Conservation (phyloP, 2,329 filamentous ascomycete species). For the Pseudomassariella vexata region DNA sequence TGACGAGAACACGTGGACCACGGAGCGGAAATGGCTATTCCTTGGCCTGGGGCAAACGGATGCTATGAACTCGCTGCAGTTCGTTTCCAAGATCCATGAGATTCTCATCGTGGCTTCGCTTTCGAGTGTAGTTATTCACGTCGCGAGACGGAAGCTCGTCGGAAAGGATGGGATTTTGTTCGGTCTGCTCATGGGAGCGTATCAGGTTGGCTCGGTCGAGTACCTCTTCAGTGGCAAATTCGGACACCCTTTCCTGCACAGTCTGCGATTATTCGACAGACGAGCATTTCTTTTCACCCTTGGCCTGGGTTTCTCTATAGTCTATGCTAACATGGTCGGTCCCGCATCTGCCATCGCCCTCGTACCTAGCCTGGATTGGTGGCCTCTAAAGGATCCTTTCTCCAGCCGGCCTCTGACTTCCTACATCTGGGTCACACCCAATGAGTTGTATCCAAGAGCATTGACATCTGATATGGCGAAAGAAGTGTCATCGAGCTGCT, state of each 20-base stretch:
- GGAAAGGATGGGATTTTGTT: constrained; percentile 1
- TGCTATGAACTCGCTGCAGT: not conserved
- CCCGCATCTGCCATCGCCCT: constrained; percentile 1
- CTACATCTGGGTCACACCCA: not conserved
- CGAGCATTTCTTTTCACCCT: not conserved
- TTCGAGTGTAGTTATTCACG: not conserved
- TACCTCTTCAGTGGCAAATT: constrained; percentile 5
- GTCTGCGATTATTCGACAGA: not conserved
- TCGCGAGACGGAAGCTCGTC: constrained; percentile 1
- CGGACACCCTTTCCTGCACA: constrained; percentile 1
- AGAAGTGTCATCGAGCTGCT: no score
- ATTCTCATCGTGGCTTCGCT: constrained; percentile 1
- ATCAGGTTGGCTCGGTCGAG: not conserved
- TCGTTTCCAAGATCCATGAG: constrained; percentile 2
- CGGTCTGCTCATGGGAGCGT: constrained; percentile 2
- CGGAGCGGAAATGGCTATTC: not conserved
- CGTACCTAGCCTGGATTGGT: constrained; percentile 1
- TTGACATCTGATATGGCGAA: not conserved
- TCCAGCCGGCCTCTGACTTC: not conserved
- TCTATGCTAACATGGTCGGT: constrained; percentile 4
- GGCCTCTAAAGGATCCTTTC: not conserved
- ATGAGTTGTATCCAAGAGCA: not conserved
- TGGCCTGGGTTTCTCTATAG: not conserved
- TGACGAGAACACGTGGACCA: not conserved
- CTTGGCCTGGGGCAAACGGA: not conserved